Conservation (phyloP, 2,329 filamentous ascomycete genomes). For the Fusarium virguliforme region DNA sequence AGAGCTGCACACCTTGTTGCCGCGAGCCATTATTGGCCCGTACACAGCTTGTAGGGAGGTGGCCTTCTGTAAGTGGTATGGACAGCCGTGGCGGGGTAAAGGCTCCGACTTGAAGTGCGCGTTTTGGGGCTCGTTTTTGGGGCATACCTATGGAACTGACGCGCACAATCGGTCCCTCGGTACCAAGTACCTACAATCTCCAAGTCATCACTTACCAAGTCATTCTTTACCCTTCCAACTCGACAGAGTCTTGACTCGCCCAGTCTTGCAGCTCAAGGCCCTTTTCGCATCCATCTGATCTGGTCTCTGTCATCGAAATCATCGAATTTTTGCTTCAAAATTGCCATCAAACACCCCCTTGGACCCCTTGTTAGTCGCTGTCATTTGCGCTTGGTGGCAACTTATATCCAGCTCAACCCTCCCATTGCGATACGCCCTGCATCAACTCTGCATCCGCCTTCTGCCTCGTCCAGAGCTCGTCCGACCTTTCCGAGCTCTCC, state of each 20-base stretch:
- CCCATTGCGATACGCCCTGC: slow-evolving; percentile 32
- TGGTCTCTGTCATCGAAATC: not conserved
- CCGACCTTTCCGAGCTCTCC: slow-evolving; percentile 44
- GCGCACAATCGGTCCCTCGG: slow-evolving; percentile 49
- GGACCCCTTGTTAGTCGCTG: slow-evolving; percentile 25
- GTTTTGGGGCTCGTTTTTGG: slow-evolving; percentile 41
- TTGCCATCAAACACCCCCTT: slow-evolving; percentile 25
- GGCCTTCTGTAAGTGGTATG: slow-evolving; percentile 28
- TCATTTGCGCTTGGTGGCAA: slow-evolving; percentile 46
- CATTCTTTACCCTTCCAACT: slow-evolving; percentile 24
- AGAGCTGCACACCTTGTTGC: slow-evolving; percentile 50
- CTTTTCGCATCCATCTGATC: not conserved
- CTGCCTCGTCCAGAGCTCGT: slow-evolving; percentile 17
- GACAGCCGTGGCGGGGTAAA: slow-evolving; percentile 37
- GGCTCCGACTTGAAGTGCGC: slow-evolving; percentile 6
- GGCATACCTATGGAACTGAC: slow-evolving; percentile 39
- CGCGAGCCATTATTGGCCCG: slow-evolving; percentile 51
- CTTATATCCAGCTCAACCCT: slow-evolving; percentile 36
- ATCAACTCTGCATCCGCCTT: slow-evolving; percentile 18
- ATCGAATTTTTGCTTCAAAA: not conserved
- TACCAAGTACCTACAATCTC: slow-evolving; percentile 20
- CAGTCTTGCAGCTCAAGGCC: slow-evolving; percentile 8
- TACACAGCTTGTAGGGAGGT: slow-evolving; percentile 9
- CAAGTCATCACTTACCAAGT: slow-evolving; percentile 33
- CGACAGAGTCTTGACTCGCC: slow-evolving; percentile 30